A percentile compares a stretch with the other conserved stretches of the same genome.
phyloP scores from a whole-genome alignment of 2,329 filamentous ascomycete genomes.

The Aspergillus unguis region DNA sequence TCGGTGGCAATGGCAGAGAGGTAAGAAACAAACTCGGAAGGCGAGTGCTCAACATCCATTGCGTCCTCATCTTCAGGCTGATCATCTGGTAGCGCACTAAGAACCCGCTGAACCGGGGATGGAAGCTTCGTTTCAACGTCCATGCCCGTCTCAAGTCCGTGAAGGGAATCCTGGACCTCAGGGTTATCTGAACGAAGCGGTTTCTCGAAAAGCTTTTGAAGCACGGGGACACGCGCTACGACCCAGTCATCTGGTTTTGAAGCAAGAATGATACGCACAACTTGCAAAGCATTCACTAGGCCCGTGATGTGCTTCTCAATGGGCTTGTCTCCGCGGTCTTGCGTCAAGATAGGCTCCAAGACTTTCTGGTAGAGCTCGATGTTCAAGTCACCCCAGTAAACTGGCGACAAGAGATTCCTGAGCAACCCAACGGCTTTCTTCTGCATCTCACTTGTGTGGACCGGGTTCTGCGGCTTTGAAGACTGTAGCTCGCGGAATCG shows the following conservation, averaged over 20 bases:
- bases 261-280: constrained; percentile 84
- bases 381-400: constrained; percentile 88
- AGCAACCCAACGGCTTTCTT: constrained; percentile 80
- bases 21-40: constrained; percentile 81
- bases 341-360: constrained; percentile 77
- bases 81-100: constrained; percentile 85
- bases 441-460: constrained; percentile 70
- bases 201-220: constrained; percentile 90
- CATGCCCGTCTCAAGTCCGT: constrained; percentile 66
- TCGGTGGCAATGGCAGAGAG: constrained; percentile 84
- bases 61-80: constrained; percentile 77
- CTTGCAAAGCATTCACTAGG: constrained; percentile 91
- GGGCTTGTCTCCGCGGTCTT: constrained; percentile 78
- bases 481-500: constrained; percentile 58
- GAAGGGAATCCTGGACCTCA: constrained; percentile 89
- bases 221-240: constrained; percentile 66
- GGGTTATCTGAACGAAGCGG: constrained; percentile 81
- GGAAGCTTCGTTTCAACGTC: constrained; percentile 69
- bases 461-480: constrained; percentile 48
- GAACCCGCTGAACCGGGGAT: constrained; percentile 73
- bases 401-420: constrained; percentile 77
- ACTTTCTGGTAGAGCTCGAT: constrained; percentile 88
- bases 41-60: constrained; percentile 68
- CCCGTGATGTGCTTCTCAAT: constrained; percentile 80
- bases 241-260: constrained; percentile 91